These are phyloP conservation scores for Arthrinium phaeospermum DNA, from an alignment of 2,329 filamentous ascomycete species.

Conservation along the genomic window DNA sequence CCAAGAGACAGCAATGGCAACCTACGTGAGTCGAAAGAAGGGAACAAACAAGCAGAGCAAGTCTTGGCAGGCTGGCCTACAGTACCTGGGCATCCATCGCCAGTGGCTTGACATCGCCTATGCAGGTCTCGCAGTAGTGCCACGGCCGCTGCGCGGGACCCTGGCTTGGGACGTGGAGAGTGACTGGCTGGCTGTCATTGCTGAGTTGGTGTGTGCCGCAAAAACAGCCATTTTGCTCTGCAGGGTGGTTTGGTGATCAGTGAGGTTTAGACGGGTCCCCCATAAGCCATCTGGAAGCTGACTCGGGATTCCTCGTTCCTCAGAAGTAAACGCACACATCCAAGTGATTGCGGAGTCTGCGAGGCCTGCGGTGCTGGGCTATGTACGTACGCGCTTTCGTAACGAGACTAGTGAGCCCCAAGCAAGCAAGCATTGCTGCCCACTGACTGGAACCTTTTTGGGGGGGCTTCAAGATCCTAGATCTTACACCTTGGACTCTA, in stretches of 20 bases:
- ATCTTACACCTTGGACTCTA: background rate
- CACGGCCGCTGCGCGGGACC: background rate
- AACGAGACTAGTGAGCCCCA: conserved; percentile 12
- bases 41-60: background rate
- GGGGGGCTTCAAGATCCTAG: conserved; percentile 7
- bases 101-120: conserved; percentile 12
- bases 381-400: background rate
- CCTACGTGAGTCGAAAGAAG: background rate
- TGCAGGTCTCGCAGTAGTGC: conserved; percentile 16
- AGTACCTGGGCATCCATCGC: background rate
- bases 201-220: background rate
- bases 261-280: background rate
- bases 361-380: background rate
- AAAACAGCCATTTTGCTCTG: background rate
- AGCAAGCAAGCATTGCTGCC: background rate
- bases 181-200: background rate
- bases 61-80: background rate
- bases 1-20: background rate
- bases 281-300: background rate
- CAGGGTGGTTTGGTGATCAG: background rate
- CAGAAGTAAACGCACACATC: background rate
- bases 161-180: background rate
- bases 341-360: conserved; percentile 3
- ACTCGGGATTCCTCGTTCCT: background rate
- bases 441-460: background rate